A percentile compares a stretch with the other conserved stretches of the same genome.
phyloP scores from a whole-genome alignment of 495 filamentous ascomycete genomes.

The Trichoderma reesei region DNA sequence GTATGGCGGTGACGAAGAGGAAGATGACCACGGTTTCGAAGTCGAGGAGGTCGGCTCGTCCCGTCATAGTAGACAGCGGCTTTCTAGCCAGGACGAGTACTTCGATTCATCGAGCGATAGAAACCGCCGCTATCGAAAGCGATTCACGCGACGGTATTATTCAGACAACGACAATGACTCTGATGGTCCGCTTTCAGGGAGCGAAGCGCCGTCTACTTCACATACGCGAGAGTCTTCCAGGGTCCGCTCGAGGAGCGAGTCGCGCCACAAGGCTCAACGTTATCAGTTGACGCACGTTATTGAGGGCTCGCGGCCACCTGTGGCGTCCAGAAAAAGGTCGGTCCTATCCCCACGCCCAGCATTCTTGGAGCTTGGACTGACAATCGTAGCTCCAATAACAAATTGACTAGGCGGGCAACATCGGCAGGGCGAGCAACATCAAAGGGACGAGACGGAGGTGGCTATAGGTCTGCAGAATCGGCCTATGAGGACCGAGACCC shows the following conservation, averaged over 20 bases:
- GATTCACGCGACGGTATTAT: background rate
- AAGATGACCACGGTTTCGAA: background rate
- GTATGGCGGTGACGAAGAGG: background rate
- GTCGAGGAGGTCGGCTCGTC: background rate
- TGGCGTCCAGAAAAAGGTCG: background rate
- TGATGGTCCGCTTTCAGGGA: background rate
- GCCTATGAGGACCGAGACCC: background rate
- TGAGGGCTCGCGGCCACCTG: background rate
- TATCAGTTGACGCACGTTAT: background rate
- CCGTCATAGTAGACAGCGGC: background rate
- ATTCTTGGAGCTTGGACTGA: background rate
- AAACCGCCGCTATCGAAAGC: background rate
- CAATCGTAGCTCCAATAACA: background rate
- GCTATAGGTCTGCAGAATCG: background rate
- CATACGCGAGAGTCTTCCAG: constrained; percentile 3
- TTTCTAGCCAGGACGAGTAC: background rate
- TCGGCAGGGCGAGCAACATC: background rate
- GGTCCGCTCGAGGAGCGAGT: background rate
- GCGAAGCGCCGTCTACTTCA: background rate
- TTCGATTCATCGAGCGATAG: background rate
- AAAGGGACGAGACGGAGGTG: background rate
- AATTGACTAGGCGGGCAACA: background rate
- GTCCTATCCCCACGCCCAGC: background rate
- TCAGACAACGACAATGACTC: background rate
- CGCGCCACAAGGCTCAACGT: background rate